Conservation (phyloP, 345 rosid genomes). For the Alliaria petiolata region DNA sequence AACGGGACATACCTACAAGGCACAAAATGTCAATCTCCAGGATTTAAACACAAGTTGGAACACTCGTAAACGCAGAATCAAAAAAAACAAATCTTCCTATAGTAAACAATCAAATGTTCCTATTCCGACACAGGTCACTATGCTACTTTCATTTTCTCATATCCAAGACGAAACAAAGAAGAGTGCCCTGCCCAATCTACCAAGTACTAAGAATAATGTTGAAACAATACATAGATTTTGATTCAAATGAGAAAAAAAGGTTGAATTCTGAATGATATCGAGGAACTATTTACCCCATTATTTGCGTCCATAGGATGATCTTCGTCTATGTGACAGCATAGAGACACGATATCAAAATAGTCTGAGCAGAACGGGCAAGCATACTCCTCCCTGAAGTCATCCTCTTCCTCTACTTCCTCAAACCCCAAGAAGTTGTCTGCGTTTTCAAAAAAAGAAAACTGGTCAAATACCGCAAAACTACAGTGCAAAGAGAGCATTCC, state of each 20-base stretch:
- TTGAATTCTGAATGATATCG: neutral
- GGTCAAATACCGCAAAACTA: neutral
- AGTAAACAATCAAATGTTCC: neutral
- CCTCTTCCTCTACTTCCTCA: slow-evolving; percentile 91
- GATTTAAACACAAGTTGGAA: neutral
- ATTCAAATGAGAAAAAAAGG: neutral
- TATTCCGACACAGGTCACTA: neutral
- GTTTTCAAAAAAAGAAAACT: neutral
- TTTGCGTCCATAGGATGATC: slow-evolving; percentile 81
- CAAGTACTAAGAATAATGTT: neutral
- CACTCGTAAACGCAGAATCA: neutral
- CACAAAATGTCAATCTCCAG: neutral
- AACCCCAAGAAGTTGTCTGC: slow-evolving; percentile 87
- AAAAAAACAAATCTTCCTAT: neutral
- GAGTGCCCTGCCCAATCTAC: neutral
- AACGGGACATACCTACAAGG: slow-evolving; percentile 85
- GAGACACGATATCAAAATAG: slow-evolving; percentile 80
- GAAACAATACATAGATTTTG: neutral
- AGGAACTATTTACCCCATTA: slow-evolving; percentile 63
- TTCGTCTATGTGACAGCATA: slow-evolving; percentile 94
- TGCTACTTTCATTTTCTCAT: neutral
- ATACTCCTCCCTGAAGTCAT: slow-evolving; percentile 91
- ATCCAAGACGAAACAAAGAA: neutral
- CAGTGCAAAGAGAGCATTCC: neutral
- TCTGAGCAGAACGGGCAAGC: slow-evolving; percentile 96